These are phyloP conservation scores for Abortiporus biennis DNA, from an alignment of 1,284 basidiomycete species.

Conservation along the genomic window DNA sequence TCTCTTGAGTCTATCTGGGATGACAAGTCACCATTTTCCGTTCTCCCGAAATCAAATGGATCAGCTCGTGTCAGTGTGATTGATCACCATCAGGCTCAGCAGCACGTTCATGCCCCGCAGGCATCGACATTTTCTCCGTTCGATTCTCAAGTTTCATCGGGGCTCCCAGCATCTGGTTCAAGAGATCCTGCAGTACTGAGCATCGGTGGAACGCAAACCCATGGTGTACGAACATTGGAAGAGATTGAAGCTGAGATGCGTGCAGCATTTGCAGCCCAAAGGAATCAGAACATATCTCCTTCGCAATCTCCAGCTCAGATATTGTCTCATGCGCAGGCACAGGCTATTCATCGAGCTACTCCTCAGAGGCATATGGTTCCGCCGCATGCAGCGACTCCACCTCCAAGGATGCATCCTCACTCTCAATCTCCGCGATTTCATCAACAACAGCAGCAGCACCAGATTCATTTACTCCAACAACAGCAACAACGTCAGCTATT, in stretches of 20 bases:
- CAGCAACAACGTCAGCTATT: conserved; percentile 49
- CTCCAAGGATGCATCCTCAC: conserved; percentile 63
- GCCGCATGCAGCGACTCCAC: conserved; percentile 35
- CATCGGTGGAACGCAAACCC: conserved; percentile 17
- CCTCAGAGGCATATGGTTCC: conserved; percentile 14
- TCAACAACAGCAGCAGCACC: conserved; percentile 48
- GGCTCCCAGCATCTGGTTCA: conserved; percentile 10
- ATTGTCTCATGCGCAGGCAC: conserved; percentile 20
- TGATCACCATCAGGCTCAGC: conserved; percentile 16
- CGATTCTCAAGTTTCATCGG: conserved; percentile 7
- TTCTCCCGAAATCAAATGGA: conserved; percentile 53
- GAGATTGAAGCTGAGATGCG: conserved; percentile 94
- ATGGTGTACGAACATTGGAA: conserved; percentile 73
- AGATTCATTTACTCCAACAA: conserved; percentile 35
- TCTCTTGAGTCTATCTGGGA: conserved; percentile 75
- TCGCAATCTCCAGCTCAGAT: conserved; percentile 14
- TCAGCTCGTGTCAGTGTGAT: conserved; percentile 12
- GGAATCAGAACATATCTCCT: conserved; percentile 12
- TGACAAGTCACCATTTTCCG: conserved; percentile 69
- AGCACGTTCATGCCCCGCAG: conserved; percentile 6
- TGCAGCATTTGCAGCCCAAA: conserved; percentile 44
- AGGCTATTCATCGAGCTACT: conserved; percentile 30
- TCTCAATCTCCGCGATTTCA: conserved; percentile 70
- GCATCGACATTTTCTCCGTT: conserved; percentile 17
- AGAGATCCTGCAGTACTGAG: conserved; percentile 14